These are phyloP conservation scores for Medicago ruthenica DNA, from an alignment of 306 rosid genomes.

Conservation along the genomic window DNA sequence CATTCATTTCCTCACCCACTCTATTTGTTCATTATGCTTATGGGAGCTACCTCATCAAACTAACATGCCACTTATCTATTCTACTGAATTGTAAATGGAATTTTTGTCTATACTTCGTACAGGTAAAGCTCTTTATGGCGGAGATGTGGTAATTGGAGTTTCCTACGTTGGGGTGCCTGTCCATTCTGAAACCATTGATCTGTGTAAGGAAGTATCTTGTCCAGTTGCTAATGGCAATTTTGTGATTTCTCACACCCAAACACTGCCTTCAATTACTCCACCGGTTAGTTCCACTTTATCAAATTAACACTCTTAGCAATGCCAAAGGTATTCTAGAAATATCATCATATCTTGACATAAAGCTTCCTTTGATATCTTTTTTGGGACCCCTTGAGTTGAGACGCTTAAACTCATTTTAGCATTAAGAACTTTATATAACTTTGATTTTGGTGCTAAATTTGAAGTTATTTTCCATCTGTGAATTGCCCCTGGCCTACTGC, in stretches of 20 bases:
- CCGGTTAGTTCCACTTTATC: slow-evolving; percentile 67
- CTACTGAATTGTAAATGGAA: slow-evolving; percentile 14
- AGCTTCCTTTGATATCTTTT: slow-evolving; percentile 27
- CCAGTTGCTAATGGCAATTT: slow-evolving; percentile 71
- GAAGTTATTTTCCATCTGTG: slow-evolving; percentile 7
- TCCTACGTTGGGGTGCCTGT: slow-evolving; percentile 70
- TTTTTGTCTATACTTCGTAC: slow-evolving; percentile 42
- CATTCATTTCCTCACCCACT: slow-evolving; percentile 10
- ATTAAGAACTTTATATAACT: slow-evolving; percentile 26
- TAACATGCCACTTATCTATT: slow-evolving; percentile 21
- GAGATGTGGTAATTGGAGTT: slow-evolving; percentile 72
- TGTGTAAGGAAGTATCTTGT: slow-evolving; percentile 63
- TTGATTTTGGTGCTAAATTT: slow-evolving; percentile 21
- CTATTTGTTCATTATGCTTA: slow-evolving; percentile 35
- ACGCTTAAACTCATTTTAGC: slow-evolving; percentile 1
- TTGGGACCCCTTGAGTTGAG: not conserved
- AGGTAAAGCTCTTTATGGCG: slow-evolving; percentile 63
- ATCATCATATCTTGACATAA: slow-evolving; percentile 22
- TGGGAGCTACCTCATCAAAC: slow-evolving; percentile 27
- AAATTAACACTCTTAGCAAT: slow-evolving; percentile 26
- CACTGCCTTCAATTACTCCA: slow-evolving; percentile 73
- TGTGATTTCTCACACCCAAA: slow-evolving; percentile 74
- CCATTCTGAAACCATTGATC: slow-evolving; percentile 64
- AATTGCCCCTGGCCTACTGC: slow-evolving; percentile 18
- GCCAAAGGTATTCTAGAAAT: slow-evolving; percentile 12